phyloP scores from a whole-genome alignment of 257 asterid species.

The Scutellaria barbata region DNA sequence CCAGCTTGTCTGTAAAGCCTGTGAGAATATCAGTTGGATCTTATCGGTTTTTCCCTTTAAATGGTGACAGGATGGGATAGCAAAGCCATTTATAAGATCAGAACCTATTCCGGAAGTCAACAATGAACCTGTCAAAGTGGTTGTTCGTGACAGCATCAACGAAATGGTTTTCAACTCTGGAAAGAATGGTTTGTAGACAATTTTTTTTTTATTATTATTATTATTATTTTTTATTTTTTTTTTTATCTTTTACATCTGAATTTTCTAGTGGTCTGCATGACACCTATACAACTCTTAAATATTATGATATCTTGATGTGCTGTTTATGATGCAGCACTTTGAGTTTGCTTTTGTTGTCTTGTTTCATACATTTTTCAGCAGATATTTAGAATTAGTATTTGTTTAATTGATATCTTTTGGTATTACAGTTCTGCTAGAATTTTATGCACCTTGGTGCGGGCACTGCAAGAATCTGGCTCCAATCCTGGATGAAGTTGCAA shows the following conservation, averaged over 20 bases:
- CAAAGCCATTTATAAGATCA: slow-evolving; percentile 67
- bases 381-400: background rate
- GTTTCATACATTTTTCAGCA: background rate
- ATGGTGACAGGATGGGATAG: slow-evolving; percentile 60
- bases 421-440: slow-evolving; percentile 66
- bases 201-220: too few species aligned
- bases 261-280: background rate
- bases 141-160: slow-evolving; percentile 65
- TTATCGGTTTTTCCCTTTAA: slow-evolving; percentile 8
- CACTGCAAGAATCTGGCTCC: slow-evolving; percentile 88
- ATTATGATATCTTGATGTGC: background rate
- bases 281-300: background rate
- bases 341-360: background rate
- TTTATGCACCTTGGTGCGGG: slow-evolving; percentile 93
- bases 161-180: slow-evolving; percentile 73
- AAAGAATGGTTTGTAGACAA: slow-evolving; percentile 65
- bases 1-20: background rate
- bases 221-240: too few species aligned
- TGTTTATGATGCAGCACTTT: slow-evolving; percentile 11
- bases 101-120: slow-evolving; percentile 79
- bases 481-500: slow-evolving; percentile 82
- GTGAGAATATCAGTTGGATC: slow-evolving; percentile 10
- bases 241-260: background rate
- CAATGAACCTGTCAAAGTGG: slow-evolving; percentile 84
- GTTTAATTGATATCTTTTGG: background rate